Base-by-base conservation (phyloP, 2,329 filamentous ascomycete genomes). In the Curvularia hawaiiensis region DNA sequence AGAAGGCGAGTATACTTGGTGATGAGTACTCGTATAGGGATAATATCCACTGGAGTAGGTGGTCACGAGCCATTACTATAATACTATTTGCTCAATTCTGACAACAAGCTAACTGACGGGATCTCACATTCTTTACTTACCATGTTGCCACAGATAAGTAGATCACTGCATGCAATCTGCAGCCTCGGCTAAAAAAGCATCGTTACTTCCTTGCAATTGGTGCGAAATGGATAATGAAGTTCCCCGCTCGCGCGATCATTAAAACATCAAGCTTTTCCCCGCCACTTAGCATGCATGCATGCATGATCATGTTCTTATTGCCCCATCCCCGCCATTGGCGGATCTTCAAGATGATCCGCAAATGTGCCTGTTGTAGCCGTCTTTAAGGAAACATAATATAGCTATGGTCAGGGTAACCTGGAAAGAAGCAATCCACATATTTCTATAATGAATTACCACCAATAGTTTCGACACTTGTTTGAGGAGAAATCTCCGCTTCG, bases 141-240 rank as follows among this genome's bases (percentile, higher is more conserved):
- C 7, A 30, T 30, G 30, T 18, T 22, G 41, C 8, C 28, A 30
- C 12, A 35, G 4, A 4, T 35, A 35, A 38, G n/a, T 31, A 12
- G 43, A 45, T 45, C 43, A 14, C 9, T 33, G 2, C 16, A 38
- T 49, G 31, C 22, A 38, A 49, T 49, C 31, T 39, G 20, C 46
- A 9, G 22, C 16, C n/a, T 39, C 46, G 20, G 18, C 20, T 49
- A 38, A 18, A 48, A 16, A 10, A 11, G n/a, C n/a, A 28, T n/a
- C 12, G 39, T 49, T 12, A 1, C 33, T 28, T 39, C 9, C 8
- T n/a, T 28, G 20, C 39, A 33, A 20, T 49, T 49, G 46, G 46
- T 49, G 46, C 46, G 7, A 45, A 39, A 49, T 49, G 14, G 14
- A 49, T 2, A 77, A 77, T 18, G 16, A 11, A n/a, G 31, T 16